Evolutionary conservation across 345 rosid species (phyloP).

Genomic region (Eucalyptus erythrocorys): DNA sequence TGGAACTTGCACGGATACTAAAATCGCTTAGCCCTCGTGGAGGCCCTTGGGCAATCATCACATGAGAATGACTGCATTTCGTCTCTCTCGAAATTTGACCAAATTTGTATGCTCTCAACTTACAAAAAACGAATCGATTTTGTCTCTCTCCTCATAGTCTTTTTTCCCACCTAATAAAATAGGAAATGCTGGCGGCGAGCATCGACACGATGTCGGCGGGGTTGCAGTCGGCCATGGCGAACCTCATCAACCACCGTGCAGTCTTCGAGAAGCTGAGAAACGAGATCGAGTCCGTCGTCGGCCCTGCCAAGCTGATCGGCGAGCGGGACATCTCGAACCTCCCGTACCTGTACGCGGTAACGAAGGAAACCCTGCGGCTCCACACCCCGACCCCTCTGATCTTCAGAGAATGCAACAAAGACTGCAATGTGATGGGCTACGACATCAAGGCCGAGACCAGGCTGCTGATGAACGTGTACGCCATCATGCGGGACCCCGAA

Average conservation of each 20-base stretch:
- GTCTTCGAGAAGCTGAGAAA: conserved; percentile 20
- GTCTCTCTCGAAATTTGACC: neutral
- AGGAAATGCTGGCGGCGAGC: conserved; percentile 34
- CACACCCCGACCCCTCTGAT: conserved; percentile 44
- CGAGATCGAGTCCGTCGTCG: conserved; percentile 20
- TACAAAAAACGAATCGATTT: neutral
- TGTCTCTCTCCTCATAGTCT: neutral
- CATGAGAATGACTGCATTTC: neutral
- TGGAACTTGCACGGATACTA: too few relatives aligned
- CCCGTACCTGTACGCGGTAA: conserved; percentile 32
- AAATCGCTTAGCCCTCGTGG: too few relatives aligned
- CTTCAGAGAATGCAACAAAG: conserved; percentile 33
- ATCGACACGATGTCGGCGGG: conserved; percentile 32
- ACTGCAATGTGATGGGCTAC: conserved; percentile 24
- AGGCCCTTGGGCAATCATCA: neutral
- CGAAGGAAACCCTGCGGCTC: conserved; percentile 26
- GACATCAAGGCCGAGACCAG: conserved; percentile 21
- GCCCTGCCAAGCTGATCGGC: conserved; percentile 11
- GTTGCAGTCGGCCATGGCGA: conserved; percentile 46
- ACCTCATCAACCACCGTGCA: conserved; percentile 26
- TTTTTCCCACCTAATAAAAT: neutral
- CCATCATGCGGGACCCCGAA: conserved; percentile 34
- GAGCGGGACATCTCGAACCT: conserved; percentile 31
- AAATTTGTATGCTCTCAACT: neutral
- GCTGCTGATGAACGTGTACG: conserved; percentile 25